Evolutionary conservation across 2,329 filamentous ascomycete genomes (phyloP).

Genomic region (Aspergillus terreus): DNA sequence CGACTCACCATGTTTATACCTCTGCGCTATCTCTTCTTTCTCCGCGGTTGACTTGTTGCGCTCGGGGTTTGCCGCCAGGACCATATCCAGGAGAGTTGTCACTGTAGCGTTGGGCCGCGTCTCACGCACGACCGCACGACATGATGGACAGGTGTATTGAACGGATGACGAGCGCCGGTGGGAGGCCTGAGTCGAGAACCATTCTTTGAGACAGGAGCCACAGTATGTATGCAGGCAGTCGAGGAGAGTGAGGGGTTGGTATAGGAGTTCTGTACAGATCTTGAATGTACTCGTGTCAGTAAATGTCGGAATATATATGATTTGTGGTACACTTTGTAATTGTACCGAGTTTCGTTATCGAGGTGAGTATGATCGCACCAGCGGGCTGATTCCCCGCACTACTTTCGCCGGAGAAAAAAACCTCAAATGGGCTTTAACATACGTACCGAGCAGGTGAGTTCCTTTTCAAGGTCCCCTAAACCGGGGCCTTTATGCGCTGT

Average conservation of each 20-base stretch:
- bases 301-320: no score
- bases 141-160: constrained; percentile 86
- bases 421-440: constrained; percentile 4
- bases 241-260: constrained; percentile 84
- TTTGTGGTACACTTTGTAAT: no score
- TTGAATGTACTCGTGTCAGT: constrained; percentile 33
- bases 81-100: constrained; percentile 85
- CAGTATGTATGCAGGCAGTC: constrained; percentile 96
- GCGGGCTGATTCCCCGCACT: neutral
- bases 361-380: no score
- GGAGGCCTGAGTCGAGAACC: constrained; percentile 79
- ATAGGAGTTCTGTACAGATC: constrained; percentile 96
- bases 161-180: constrained; percentile 48
- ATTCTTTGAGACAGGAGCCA: constrained; percentile 90
- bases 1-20: constrained; percentile 77
- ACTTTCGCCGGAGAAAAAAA: neutral
- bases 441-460: constrained; percentile 91
- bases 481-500: constrained; percentile 25
- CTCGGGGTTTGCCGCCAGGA: constrained; percentile 72
- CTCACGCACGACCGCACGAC: constrained; percentile 78
- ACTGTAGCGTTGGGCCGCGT: constrained; percentile 89
- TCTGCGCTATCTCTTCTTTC: constrained; percentile 68
- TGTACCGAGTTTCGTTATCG: no score
- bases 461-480: constrained; percentile 74
- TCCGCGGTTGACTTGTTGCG: constrained; percentile 68